Base-by-base conservation (phyloP, 148 eudicot species). In the Beta vulgaris region DNA sequence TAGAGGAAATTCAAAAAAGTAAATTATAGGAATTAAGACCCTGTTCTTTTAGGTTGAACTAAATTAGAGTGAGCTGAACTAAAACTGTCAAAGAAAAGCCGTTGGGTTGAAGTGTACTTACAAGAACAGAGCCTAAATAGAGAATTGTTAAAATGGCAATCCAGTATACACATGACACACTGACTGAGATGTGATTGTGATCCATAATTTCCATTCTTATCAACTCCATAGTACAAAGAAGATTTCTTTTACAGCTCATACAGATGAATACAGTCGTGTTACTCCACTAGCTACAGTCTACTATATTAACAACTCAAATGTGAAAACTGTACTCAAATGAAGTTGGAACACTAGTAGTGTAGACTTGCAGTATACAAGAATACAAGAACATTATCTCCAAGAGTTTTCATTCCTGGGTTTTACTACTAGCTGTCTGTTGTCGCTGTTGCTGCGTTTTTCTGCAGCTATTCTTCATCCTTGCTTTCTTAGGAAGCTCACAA, bases 301-400 rank as follows among this genome's bases (percentile, higher is more conserved):
- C 37, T 28, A 51, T 74, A 74, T 61, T 72, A 68, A 74, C 74
- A 70, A n/a, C 73, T 42, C 11, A 62, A 35, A 42, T 16, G 67
- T 19, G 67, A 62, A 62, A 61, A 62, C n/a, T 19, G 18, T 12
- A 29, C 43, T 53, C 21, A 39, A 58, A 48, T 63, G 61, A 48
- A 32, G 39, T 49, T 35, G 19, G 48, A 34, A 35, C 58, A 35
- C 40, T 51, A 32, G 59, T 46, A 69, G 8, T 16, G 43, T 23
- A n/a, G n/a, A n/a, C n/a, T n/a, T n/a, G n/a, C n/a, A n/a, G n/a
- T n/a, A n/a, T n/a, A n/a, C n/a, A n/a, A n/a, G n/a, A n/a, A 60
- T 60, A 61, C 29, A 2, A 53, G 21, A 61, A 49, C 70, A 35
- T 49, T 4, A 18, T 48, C 10, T 11, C 8, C 36, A 68, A 57